These are phyloP conservation scores for Breviolum minutum DNA, from an alignment of 73 alveolate species.

Conservation along the genomic window DNA sequence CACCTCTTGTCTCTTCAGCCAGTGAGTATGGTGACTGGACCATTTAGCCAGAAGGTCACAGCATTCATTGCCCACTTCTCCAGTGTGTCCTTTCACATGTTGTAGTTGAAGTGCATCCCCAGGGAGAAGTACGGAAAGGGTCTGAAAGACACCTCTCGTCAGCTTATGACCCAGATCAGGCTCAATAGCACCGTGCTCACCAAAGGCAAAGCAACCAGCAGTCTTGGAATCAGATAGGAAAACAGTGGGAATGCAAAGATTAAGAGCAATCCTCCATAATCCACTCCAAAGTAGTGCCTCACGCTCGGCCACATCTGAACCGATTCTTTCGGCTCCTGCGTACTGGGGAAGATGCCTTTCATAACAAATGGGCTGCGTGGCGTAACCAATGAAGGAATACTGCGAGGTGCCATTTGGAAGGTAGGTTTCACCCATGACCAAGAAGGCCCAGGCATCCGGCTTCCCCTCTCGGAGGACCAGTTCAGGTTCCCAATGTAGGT, in stretches of 20 bases:
- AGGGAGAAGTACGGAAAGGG: not conserved
- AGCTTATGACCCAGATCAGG: not conserved
- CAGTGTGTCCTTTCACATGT: not conserved
- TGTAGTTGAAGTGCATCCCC: not conserved
- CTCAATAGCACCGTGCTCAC: not conserved
- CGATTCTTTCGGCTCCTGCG: not conserved
- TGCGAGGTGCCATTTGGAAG: not conserved
- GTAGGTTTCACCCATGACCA: not conserved
- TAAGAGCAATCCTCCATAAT: not conserved
- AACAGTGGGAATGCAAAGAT: not conserved
- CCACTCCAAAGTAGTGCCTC: not conserved
- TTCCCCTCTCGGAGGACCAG: not conserved
- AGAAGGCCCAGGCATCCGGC: not conserved
- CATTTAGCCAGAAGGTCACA: not conserved
- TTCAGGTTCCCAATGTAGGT: not conserved
- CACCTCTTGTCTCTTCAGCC: not conserved
- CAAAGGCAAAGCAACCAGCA: not conserved
- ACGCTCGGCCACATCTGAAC: not conserved
- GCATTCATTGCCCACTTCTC: not conserved
- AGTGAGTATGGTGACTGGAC: not conserved
- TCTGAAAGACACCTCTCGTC: not conserved
- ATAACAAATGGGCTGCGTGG: not conserved
- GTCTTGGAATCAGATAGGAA: not conserved
- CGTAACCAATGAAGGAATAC: not conserved
- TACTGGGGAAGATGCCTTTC: not conserved